phyloP scores from a whole-genome alignment of 805 yeast species.

The Huiozyma naganishii region DNA sequence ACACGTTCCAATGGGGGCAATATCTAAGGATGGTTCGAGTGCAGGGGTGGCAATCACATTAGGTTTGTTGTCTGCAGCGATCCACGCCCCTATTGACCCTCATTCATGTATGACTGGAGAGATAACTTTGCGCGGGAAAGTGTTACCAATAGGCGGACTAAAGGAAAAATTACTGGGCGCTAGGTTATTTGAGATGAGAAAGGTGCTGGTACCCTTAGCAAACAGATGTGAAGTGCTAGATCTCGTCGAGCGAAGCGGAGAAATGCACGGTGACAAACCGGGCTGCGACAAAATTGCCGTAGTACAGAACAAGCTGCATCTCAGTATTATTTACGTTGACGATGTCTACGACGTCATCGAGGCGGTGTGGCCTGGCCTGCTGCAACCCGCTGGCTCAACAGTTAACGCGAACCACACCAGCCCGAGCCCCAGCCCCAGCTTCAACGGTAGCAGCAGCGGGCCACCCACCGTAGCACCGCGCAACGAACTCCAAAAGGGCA shows the following conservation, averaged over 20 bases:
- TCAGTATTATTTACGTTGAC: slow-evolving; percentile 53
- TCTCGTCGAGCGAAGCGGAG: neutral
- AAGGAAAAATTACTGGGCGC: slow-evolving; percentile 90
- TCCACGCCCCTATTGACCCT: slow-evolving; percentile 50
- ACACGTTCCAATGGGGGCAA: slow-evolving; percentile 85
- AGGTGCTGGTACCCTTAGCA: slow-evolving; percentile 85
- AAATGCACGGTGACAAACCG: neutral
- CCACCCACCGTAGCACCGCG: no score
- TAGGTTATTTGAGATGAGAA: slow-evolving; percentile 79
- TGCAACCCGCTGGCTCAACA: no score
- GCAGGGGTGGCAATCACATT: slow-evolving; percentile 74
- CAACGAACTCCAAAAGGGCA: no score
- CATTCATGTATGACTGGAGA: slow-evolving; percentile 84
- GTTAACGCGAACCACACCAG: no score
- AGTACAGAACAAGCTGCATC: slow-evolving; percentile 42
- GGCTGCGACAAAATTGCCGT: neutral
- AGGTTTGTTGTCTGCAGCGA: slow-evolving; percentile 68
- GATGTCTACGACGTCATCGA: slow-evolving; percentile 70
- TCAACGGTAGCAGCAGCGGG: no score
- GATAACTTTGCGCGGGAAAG: slow-evolving; percentile 71
- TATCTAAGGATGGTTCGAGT: slow-evolving; percentile 51
- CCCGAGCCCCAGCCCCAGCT: neutral
- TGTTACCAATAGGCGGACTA: slow-evolving; percentile 75
- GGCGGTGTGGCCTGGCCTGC: slow-evolving; percentile 45
- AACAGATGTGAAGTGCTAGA: slow-evolving; percentile 71